Percentiles rank a stretch among this genome's conserved stretches.
These are phyloP conservation scores for Aegle marmelos DNA, from an alignment of 345 rosid genomes.

Conservation along the genomic window DNA sequence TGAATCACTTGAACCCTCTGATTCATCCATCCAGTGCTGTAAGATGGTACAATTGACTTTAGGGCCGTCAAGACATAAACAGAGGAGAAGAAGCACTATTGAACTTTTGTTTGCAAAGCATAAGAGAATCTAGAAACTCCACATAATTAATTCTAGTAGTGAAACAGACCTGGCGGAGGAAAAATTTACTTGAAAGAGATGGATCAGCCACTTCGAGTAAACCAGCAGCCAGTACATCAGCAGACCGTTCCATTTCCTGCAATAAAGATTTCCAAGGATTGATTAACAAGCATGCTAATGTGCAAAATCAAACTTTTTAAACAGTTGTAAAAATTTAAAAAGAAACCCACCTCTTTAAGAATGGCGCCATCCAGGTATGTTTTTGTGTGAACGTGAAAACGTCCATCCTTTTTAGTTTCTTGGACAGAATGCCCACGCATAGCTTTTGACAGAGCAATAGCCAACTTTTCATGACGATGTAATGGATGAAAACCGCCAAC, in stretches of 20 bases:
- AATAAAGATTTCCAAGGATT: constrained; percentile 17
- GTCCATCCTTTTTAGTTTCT: constrained; percentile 92
- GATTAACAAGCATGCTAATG: background rate
- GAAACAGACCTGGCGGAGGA: constrained; percentile 79
- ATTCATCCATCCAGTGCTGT: constrained; percentile 82
- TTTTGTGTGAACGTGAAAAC: constrained; percentile 93
- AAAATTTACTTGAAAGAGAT: constrained; percentile 85
- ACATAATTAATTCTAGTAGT: background rate
- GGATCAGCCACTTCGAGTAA: constrained; percentile 95
- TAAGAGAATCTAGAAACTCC: constrained; percentile 6
- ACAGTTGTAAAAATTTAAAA: background rate
- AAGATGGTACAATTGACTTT: constrained; percentile 23
- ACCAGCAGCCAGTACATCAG: constrained; percentile 98
- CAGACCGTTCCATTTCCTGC: constrained; percentile 97
- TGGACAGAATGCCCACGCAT: constrained; percentile 97
- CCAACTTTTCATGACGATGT: constrained; percentile 93
- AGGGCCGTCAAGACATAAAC: constrained; percentile 11
- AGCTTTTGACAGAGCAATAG: constrained; percentile 96
- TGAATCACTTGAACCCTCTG: constrained; percentile 73
- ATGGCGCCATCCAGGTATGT: constrained; percentile 94
- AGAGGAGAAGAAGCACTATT: background rate
- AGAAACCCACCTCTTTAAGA: constrained; percentile 80
- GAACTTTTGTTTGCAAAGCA: background rate
- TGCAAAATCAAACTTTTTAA: background rate
- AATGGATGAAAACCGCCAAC: constrained; percentile 86